Evolutionary conservation across 306 rosid species (phyloP), one percentile per base, ranked within the genome.

Genomic region (Quercus engelmannii): DNA sequence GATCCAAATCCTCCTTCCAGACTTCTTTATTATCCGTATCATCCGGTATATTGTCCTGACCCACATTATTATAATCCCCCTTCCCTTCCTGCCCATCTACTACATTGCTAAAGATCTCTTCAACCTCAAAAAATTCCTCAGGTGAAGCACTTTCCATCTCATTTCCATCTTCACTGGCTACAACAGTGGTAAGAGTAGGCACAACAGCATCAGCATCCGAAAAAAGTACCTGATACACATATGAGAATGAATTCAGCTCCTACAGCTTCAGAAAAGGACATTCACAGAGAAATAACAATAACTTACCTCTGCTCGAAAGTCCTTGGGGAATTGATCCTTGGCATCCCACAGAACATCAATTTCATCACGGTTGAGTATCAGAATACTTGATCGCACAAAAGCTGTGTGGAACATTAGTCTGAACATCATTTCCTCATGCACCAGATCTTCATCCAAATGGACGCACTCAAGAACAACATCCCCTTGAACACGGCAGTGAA

Each of bases 41-140:
- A 76, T 78, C 86, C 46, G 62, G 79, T 62, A 31, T 49, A 78
- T 79, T 87, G 23, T 81, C 78, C 43, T 74, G 90, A 86, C 79
- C 78, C 80, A 76, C 69, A 35, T 75, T 80, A 81, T 92, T 70
- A 77, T 89, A 80, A 38, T 87, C 96, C 28, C 76, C 82, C 78
- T 85, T 95, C 54, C 80, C 85, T 89, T 91, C 98, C 49, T 79
- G 97, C 55, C 75, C 86, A 78, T 96, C 99, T 62, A 88, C 82
- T 69, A 55, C 91, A 89, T 77, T 93, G 86, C 97, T 93, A 87
- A 96, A 96, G 78, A 91, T 88, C 85, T 96, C 99, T 84, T 96
- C 99, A 69, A 93, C 98, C 91, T 96, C 98, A 79, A 86, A 96
- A 85, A 96, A 96, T 76, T 96, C 97, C 78, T 96, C 99, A 19